Conservation (phyloP, 352 stramenopile species). For the Phytophthora hibernalis region DNA sequence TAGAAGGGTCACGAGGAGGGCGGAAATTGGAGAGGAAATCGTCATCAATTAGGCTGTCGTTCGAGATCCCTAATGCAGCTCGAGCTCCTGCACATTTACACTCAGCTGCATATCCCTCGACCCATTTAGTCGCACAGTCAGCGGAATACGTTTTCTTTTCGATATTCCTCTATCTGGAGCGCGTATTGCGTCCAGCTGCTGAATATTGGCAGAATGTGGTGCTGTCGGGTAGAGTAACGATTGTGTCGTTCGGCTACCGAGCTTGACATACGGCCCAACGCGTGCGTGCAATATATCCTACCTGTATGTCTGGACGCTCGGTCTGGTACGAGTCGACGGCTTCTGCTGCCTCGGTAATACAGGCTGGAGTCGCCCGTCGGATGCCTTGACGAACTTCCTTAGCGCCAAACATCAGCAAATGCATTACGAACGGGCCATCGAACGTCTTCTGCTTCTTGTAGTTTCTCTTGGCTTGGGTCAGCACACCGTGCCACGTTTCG, state of each 20-base stretch:
- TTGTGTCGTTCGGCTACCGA: slow-evolving; percentile 6
- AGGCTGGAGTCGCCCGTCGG: neutral
- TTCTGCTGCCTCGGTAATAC: slow-evolving; percentile 11
- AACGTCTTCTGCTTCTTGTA: slow-evolving; percentile 15
- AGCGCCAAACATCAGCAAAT: slow-evolving; percentile 11
- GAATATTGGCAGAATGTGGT: slow-evolving; percentile 13
- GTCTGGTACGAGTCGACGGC: slow-evolving; percentile 10
- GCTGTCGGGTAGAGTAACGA: neutral
- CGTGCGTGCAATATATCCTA: slow-evolving; percentile 19
- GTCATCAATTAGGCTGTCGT: too few relatives aligned
- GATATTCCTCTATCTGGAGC: neutral
- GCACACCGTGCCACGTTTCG: neutral
- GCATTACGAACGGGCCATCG: neutral
- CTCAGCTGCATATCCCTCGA: slow-evolving; percentile 15
- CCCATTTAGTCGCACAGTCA: slow-evolving; percentile 8
- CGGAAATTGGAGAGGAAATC: too few relatives aligned
- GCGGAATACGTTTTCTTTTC: neutral
- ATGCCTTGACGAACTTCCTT: slow-evolving; percentile 8
- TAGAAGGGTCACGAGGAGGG: too few relatives aligned
- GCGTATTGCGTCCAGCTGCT: slow-evolving; percentile 12
- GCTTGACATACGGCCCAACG: slow-evolving; percentile 19
- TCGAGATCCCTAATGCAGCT: neutral
- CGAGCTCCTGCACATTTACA: slow-evolving; percentile 18
- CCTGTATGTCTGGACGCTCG: slow-evolving; percentile 4
- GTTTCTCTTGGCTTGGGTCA: neutral